Evolutionary conservation across 805 yeast species (phyloP).

Genomic region (Candida glaebosa): DNA sequence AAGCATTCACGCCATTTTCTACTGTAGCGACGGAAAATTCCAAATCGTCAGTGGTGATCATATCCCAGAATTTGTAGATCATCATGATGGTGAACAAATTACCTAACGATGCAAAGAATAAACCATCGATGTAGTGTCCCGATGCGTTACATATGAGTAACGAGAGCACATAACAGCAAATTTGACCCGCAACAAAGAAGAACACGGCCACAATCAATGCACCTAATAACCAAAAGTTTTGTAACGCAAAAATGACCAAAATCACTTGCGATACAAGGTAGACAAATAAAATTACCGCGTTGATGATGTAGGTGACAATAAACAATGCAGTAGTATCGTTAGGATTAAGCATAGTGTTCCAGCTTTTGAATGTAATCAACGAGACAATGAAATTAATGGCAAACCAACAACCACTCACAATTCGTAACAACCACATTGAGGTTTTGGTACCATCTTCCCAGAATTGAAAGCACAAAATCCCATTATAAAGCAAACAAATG

Average conservation of each 20-base stretch:
- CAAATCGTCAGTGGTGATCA: slow-evolving; percentile 89
- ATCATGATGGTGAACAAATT: slow-evolving; percentile 85
- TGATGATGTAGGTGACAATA: slow-evolving; percentile 65
- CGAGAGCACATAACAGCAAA: slow-evolving; percentile 69
- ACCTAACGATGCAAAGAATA: slow-evolving; percentile 78
- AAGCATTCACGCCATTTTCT: slow-evolving; percentile 34
- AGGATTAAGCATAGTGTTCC: slow-evolving; percentile 51
- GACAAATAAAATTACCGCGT: slow-evolving; percentile 58
- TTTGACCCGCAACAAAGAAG: slow-evolving; percentile 80
- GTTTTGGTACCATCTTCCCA: slow-evolving; percentile 90
- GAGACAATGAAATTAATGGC: slow-evolving; percentile 63
- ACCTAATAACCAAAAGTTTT: slow-evolving; percentile 86
- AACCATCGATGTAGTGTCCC: slow-evolving; percentile 87
- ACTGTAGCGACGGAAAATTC: slow-evolving; percentile 73
- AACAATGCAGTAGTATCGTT: slow-evolving; percentile 65
- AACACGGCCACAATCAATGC: slow-evolving; percentile 68
- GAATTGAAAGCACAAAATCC: slow-evolving; percentile 78
- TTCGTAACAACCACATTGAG: slow-evolving; percentile 57
- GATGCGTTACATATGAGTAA: slow-evolving; percentile 61
- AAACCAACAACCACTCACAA: slow-evolving; percentile 55
- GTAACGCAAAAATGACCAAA: slow-evolving; percentile 63
- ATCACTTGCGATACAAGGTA: slow-evolving; percentile 68
- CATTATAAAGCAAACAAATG: slow-evolving; percentile 65
- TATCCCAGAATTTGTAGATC: slow-evolving; percentile 96
- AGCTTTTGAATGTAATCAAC: slow-evolving; percentile 64